A percentile compares a stretch with the other conserved stretches of the same genome.
Conservation (phyloP, 2,329 filamentous ascomycete genomes). For the Biscogniauxia mediterranea region DNA sequence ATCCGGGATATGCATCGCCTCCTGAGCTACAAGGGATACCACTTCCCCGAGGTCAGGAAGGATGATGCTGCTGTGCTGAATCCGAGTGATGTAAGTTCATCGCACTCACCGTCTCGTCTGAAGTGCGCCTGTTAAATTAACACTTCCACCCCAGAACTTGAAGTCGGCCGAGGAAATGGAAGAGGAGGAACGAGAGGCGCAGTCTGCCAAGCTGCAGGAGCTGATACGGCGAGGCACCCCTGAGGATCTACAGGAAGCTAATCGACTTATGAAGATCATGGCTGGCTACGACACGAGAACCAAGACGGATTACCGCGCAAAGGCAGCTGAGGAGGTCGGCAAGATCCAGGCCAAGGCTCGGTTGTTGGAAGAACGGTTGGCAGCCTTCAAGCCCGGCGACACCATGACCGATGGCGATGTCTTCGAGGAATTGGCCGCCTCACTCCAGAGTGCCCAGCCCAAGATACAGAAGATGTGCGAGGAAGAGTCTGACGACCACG, state of each 20-base stretch:
- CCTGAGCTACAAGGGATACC: conserved; percentile 94
- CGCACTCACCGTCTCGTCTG: conserved; percentile 1
- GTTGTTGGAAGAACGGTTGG: conserved; percentile 87
- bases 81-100: conserved; percentile 81
- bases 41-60: conserved; percentile 85
- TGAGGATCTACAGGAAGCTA: conserved; percentile 93
- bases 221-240: conserved; percentile 89
- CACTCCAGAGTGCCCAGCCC: conserved; percentile 88
- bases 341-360: conserved; percentile 96
- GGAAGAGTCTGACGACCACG: conserved; percentile 94
- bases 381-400: conserved; percentile 79
- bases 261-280: conserved; percentile 98
- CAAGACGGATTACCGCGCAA: conserved; percentile 97
- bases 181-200: conserved; percentile 88
- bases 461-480: conserved; percentile 99
- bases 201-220: conserved; percentile 97
- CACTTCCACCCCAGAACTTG: conserved; percentile 62
- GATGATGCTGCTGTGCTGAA: conserved; percentile 97
- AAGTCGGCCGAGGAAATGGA: conserved; percentile 99
- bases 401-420: conserved; percentile 67
- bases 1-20: conserved; percentile 97
- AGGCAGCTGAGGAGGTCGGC: conserved; percentile 90
- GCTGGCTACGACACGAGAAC: conserved; percentile 92
- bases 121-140: conserved; percentile 26
- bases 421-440: conserved; percentile 80